Evolutionary conservation across 768 basidiomycete species (phyloP).

Genomic region (Mycena galopus): DNA sequence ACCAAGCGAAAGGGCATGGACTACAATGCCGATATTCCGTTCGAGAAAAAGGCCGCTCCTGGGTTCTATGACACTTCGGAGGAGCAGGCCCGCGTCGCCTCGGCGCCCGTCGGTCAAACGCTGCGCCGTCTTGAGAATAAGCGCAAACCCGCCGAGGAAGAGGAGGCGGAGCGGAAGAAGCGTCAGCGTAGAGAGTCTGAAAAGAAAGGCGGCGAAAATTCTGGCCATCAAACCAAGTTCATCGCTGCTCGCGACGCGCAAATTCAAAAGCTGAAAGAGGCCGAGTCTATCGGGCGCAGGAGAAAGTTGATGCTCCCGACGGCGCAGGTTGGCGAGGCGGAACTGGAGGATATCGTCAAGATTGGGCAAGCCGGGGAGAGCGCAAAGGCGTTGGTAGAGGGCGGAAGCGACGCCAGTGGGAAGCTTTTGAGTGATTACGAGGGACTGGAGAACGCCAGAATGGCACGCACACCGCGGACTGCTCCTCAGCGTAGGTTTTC

Average conservation of each 20-base stretch:
- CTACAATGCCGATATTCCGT: conserved; percentile 98
- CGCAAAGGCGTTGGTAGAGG: conserved; percentile 86
- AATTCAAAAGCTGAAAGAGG: conserved; percentile 97
- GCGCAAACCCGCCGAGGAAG: conserved; percentile 87
- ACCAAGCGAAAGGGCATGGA: conserved; percentile 99
- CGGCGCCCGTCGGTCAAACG: conserved; percentile 93
- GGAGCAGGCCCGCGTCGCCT: conserved; percentile 87
- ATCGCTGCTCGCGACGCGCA: conserved; percentile 97
- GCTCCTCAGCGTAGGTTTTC: conserved; percentile 88
- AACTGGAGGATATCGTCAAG: conserved; percentile 98
- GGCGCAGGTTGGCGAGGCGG: conserved; percentile 94
- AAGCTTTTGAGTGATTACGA: conserved; percentile 93
- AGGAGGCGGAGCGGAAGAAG: conserved; percentile 94
- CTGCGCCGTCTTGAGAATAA: conserved; percentile 96
- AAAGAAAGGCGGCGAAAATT: conserved; percentile 72
- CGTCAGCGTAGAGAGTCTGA: conserved; percentile 77
- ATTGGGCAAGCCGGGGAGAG: conserved; percentile 94
- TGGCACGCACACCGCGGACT: conserved; percentile 95
- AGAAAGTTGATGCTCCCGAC: conserved; percentile 86
- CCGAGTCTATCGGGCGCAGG: conserved; percentile 92
- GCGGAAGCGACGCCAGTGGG: conserved; percentile 88
- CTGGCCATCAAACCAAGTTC: conserved; percentile 90
- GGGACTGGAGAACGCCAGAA: conserved; percentile 86
- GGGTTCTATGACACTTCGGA: conserved; percentile 98
- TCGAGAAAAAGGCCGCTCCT: conserved; percentile 95